These are phyloP conservation scores for Hepatocystis sp. DNA, from an alignment of 169 alveolate species.

Conservation along the genomic window DNA sequence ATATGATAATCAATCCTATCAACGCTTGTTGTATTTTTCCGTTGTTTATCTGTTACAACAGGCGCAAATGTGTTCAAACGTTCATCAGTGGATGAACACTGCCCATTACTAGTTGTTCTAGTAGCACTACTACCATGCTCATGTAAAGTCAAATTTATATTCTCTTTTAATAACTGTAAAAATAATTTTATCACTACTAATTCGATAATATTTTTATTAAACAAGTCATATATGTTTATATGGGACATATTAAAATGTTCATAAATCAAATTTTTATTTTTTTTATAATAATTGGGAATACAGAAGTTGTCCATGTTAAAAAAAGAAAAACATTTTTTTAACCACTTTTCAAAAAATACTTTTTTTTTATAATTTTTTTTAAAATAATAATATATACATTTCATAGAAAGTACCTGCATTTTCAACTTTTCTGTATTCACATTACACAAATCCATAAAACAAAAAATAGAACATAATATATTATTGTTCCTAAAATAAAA, in stretches of 20 bases:
- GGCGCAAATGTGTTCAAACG: no score
- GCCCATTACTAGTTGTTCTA: no score
- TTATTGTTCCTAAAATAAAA: slow-evolving; percentile 33
- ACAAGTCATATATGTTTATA: slow-evolving; percentile 29
- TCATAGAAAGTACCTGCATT: slow-evolving; percentile 45
- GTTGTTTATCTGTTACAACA: no score
- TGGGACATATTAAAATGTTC: slow-evolving; percentile 16
- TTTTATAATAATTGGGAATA: slow-evolving; percentile 13
- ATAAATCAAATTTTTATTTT: slow-evolving; percentile 19
- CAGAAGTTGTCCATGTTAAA: slow-evolving; percentile 13
- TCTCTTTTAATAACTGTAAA: slow-evolving; percentile 23
- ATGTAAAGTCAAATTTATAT: background rate
- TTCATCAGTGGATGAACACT: no score
- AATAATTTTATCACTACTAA: slow-evolving; percentile 36
- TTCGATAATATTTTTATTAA: slow-evolving; percentile 24
- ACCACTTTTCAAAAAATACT: slow-evolving; percentile 25
- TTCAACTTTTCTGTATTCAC: slow-evolving; percentile 30
- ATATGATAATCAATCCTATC: slow-evolving; percentile 16
- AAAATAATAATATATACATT: slow-evolving; percentile 47
- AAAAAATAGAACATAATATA: slow-evolving; percentile 33
- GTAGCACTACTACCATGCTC: no score
- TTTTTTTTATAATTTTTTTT: slow-evolving; percentile 37
- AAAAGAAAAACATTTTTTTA: slow-evolving; percentile 24
- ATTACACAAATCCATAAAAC: slow-evolving; percentile 56
- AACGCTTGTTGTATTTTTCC: no score